Evolutionary conservation across 169 alveolate genomes (phyloP).

Genomic region (Eimeria necatrix): DNA sequence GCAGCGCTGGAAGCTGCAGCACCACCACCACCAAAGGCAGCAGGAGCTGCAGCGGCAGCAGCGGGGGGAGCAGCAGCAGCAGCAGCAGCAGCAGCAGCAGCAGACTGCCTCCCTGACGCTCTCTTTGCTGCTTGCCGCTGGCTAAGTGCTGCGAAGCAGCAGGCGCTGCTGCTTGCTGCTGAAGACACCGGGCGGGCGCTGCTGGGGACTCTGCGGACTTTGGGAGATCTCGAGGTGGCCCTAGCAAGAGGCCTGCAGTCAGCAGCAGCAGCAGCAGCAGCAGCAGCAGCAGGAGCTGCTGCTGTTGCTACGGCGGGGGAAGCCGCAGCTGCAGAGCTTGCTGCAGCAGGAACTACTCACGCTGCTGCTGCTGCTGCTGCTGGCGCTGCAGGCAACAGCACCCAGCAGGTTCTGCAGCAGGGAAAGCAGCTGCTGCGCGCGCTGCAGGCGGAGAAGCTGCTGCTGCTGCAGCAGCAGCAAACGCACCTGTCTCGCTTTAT

Average conservation of each 20-base stretch:
- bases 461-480: constrained; percentile 28
- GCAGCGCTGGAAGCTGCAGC: neutral
- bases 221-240: neutral
- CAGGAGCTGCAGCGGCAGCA: constrained; percentile 13
- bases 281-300: neutral
- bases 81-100: constrained; percentile 48
- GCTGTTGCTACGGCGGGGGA: constrained; percentile 21
- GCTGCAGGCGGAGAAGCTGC: neutral
- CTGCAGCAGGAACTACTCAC: neutral
- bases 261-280: neutral
- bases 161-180: neutral
- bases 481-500: neutral
- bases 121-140: constrained; percentile 36
- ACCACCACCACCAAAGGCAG: neutral
- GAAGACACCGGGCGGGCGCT: neutral
- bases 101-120: neutral
- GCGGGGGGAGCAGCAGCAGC: constrained; percentile 7
- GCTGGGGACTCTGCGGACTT: neutral
- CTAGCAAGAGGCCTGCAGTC: neutral
- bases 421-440: neutral
- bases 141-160: constrained; percentile 31
- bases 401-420: constrained; percentile 25
- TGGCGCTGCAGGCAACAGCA: neutral
- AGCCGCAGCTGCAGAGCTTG: neutral
- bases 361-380: constrained; percentile 58